Conservation (phyloP, 176 grass and related monocot genomes). For the Metroxylon sagu region DNA sequence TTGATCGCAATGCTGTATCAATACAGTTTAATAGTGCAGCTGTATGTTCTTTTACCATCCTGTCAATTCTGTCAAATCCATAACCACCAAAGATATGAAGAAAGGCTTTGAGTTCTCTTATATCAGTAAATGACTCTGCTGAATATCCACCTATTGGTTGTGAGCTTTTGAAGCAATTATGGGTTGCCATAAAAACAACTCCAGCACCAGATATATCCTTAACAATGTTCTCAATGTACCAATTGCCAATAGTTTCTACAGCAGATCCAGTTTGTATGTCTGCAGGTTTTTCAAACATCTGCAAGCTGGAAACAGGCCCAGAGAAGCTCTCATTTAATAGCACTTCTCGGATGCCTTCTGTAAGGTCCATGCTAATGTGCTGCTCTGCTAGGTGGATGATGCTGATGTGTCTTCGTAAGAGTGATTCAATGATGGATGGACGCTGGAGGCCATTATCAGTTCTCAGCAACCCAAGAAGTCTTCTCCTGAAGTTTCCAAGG, state of each 20-base stretch:
- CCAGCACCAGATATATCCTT: slow-evolving; percentile 63
- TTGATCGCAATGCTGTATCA: slow-evolving; percentile 76
- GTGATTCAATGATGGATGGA: slow-evolving; percentile 82
- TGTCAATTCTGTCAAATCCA: slow-evolving; percentile 81
- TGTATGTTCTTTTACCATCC: slow-evolving; percentile 77
- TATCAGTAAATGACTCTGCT: slow-evolving; percentile 80
- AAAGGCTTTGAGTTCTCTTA: slow-evolving; percentile 79
- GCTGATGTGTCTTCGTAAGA: slow-evolving; percentile 82
- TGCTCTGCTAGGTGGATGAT: slow-evolving; percentile 92
- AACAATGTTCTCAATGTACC: slow-evolving; percentile 90
- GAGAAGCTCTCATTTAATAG: slow-evolving; percentile 73
- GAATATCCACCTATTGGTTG: slow-evolving; percentile 58
- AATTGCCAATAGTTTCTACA: slow-evolving; percentile 69
- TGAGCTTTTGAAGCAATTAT: slow-evolving; percentile 72
- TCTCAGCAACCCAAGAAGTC: slow-evolving; percentile 69
- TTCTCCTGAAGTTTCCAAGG: slow-evolving; percentile 88
- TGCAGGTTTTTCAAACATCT: slow-evolving; percentile 64
- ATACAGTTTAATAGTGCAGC: slow-evolving; percentile 87
- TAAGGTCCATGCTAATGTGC: slow-evolving; percentile 99
- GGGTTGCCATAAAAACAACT: slow-evolving; percentile 48
- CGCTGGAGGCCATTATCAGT: slow-evolving; percentile 83
- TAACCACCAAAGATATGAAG: slow-evolving; percentile 86
- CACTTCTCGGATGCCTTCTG: slow-evolving; percentile 90
- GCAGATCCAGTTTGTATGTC: slow-evolving; percentile 62
- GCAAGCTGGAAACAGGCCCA: slow-evolving; percentile 67